Percentiles rank a stretch among this genome's conserved stretches.
These are phyloP conservation scores for Penicillium silybi DNA, from an alignment of 495 filamentous ascomycete genomes.

Conservation along the genomic window DNA sequence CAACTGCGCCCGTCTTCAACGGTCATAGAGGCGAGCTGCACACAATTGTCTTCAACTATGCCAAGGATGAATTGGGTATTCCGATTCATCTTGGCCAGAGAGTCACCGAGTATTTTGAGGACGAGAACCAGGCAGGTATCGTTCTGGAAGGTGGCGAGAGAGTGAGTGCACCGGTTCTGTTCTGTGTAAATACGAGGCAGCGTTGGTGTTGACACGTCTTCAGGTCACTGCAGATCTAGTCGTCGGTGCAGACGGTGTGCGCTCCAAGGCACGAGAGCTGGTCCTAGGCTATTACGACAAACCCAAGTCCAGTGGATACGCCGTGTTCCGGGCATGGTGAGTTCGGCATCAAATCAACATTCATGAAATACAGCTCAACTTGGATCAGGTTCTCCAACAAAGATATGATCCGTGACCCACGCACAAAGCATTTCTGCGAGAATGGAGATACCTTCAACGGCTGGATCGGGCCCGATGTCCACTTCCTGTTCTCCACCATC, in stretches of 20 bases:
- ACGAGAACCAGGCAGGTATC: conserved; percentile 49
- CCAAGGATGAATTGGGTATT: conserved; percentile 50
- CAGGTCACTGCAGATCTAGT: conserved; percentile 28
- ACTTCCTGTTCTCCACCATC: conserved; percentile 18
- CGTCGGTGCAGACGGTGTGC: conserved; percentile 57
- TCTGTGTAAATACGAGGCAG: not conserved
- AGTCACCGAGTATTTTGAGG: conserved; percentile 55
- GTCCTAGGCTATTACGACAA: conserved; percentile 59
- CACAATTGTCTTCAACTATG: conserved; percentile 52
- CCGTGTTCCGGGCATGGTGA: conserved; percentile 54
- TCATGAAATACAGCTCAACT: not conserved
- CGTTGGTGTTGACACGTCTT: not conserved
- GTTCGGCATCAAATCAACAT: not conserved
- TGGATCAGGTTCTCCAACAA: conserved; percentile 54
- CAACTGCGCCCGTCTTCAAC: conserved; percentile 55
- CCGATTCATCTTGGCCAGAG: conserved; percentile 51
- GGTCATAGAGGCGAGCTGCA: conserved; percentile 59
- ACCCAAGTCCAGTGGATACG: conserved; percentile 56
- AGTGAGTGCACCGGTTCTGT: conserved; percentile 9
- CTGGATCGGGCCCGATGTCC: conserved; percentile 25
- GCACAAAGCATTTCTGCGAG: conserved; percentile 54
- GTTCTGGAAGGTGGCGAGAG: conserved; percentile 48
- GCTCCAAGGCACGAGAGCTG: conserved; percentile 54
- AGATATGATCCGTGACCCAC: conserved; percentile 58
- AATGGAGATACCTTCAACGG: conserved; percentile 62